Evolutionary conservation across 352 stramenopile species (phyloP), one percentile per base, ranked within the genome.

Genomic region (Phytophthora sp.): DNA sequence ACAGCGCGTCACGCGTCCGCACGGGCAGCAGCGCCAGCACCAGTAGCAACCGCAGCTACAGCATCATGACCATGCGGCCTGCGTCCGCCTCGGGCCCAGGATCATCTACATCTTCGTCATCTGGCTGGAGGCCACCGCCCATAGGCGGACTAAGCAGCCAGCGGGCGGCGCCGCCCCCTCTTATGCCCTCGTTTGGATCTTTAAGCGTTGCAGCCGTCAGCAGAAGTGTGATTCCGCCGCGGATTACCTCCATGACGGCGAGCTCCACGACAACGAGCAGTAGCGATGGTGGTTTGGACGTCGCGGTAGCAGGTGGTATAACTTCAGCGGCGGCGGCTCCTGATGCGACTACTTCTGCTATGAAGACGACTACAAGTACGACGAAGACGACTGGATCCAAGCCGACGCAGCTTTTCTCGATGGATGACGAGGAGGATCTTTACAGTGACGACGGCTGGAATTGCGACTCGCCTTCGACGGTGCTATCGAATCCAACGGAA

Each of bases 401-500:
- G 57, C 63, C 73, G 52, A 76, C 54, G 47, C 49, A 91, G 46
- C 65, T 94, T 21, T 91, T 94, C 52, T 88, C 82, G 15, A 94
- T 94, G 80, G 84, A 92, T 35, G 79, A 89, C 26, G 41, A 70
- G 9, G 74, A 79, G n/a, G 84, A 93, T 33, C 57, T 82, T 26
- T 88, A 90, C 35, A 86, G 70, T 56, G 81, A 91, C 45, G 86
- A 94, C 33, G 84, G 77, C 2, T 94, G 86, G 86, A 75, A 84
- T 5, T 81, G 76, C 27, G 84, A 91, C 61, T 94, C 84, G 36
- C 86, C 80, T 6, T 88, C 86, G 20, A 73, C 76, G 3, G 84
- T 94, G 60, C 69, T 94, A 13, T 88, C 79, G 12, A 74, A 76
- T 13, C 62, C 76, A 35, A 58, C 41, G 60, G 63, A 77, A 7